Evolutionary conservation across 306 rosid genomes (phyloP), one percentile per base, ranked within the genome.

Genomic region (Prunus fruticosa): DNA sequence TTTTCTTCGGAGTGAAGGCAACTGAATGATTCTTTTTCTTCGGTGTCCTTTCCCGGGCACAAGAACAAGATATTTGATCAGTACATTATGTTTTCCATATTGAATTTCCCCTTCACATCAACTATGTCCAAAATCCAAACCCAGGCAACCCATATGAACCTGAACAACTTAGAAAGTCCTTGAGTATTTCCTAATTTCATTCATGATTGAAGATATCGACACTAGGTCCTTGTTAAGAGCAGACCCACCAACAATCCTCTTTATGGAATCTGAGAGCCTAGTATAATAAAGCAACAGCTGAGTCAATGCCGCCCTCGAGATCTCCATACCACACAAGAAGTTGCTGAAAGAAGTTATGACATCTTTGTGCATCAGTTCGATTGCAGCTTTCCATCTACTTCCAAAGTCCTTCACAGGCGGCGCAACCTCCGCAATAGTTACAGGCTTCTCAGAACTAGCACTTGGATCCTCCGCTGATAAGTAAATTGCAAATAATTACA

Each of bases 311-410:
- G 96, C 96, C 87, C 96, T 86, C 71, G 83, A 72, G 54, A 84
- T 94, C 66, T 94, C 98, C 97, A 94, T 94, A 18, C 98, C 98
- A 66, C 97, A 92, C 87, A 94, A 84, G 84, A 92, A 92, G 88
- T 89, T 94, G 88, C 98, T 94, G 85, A 94, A 94, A 76, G 97
- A 94, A 34, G 98, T 94, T 64, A 94, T 94, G 70, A 94, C 98
- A 77, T 94, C 98, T 84, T 92, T 94, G 87, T 94, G 98, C 98
- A 92, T 94, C 86, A 94, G 81, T 85, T 94, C 98, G 57, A 94
- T 94, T 13, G 98, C 96, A 60, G 90, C 93, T 85, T 94, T 94
- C 98, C 98, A 94, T 82, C 98, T 86, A 66, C 91, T 87, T 18
- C 89, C 98, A 77, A 94, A 94, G 83, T 94, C 98, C 87, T 94